Percentiles rank a stretch among this genome's conserved stretches.
phyloP scores from a whole-genome alignment of 2,329 filamentous ascomycete species.

The Coniochaeta pulveracea region DNA sequence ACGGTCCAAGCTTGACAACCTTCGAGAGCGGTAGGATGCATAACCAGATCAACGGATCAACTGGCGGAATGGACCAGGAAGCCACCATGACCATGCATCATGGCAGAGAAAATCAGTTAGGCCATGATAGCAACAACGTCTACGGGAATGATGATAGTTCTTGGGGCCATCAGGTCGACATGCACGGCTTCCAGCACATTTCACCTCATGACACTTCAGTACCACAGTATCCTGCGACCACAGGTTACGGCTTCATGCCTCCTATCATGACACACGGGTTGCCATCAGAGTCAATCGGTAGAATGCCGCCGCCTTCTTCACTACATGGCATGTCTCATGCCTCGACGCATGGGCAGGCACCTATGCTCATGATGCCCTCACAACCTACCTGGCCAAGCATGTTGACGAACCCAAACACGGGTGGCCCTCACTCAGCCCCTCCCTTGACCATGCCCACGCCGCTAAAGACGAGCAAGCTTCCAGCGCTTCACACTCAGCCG shows the following conservation, averaged over 20 bases:
- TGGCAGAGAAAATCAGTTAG: constrained; percentile 28
- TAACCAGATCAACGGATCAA: constrained; percentile 30
- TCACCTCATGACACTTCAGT: constrained; percentile 59
- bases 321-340: constrained; percentile 48
- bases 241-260: constrained; percentile 47
- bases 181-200: constrained; percentile 41
- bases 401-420: constrained; percentile 60
- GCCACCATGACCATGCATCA: no score
- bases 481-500: constrained; percentile 39
- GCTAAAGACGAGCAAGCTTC: constrained; percentile 33
- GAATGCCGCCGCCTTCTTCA: constrained; percentile 49
- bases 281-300: constrained; percentile 35
- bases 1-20: constrained; percentile 9
- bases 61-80: constrained; percentile 32
- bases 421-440: constrained; percentile 35
- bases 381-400: constrained; percentile 69
- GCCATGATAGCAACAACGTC: constrained; percentile 26
- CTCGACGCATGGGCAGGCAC: constrained; percentile 41
- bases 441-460: constrained; percentile 22
- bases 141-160: constrained; percentile 32
- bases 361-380: constrained; percentile 61
- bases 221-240: constrained; percentile 50
- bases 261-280: constrained; percentile 34
- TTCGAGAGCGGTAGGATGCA: constrained; percentile 26
- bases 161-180: constrained; percentile 42